These are phyloP conservation scores for Entomortierella beljakovae DNA, from an alignment of 192 early-diverging fungal species.

Conservation along the genomic window DNA sequence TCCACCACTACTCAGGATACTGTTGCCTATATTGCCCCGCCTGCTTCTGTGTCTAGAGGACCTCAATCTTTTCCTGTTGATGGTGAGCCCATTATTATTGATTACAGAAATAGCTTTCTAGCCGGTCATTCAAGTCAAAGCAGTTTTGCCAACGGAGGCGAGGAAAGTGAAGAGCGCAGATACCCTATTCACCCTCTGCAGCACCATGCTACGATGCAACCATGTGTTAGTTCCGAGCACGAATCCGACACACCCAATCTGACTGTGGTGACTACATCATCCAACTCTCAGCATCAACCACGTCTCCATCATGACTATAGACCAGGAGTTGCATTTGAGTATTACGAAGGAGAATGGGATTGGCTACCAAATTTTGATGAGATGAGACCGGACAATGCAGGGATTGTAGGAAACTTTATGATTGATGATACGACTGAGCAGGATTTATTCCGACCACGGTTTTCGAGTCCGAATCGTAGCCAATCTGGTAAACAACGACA, in stretches of 20 bases:
- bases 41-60: background rate
- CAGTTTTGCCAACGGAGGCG: background rate
- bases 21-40: background rate
- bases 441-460: slow-evolving; percentile 34
- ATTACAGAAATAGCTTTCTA: background rate
- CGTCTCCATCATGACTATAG: slow-evolving; percentile 30
- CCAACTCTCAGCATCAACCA: slow-evolving; percentile 8
- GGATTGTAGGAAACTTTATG: slow-evolving; percentile 53
- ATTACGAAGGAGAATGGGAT: slow-evolving; percentile 52
- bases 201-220: slow-evolving; percentile 39
- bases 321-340: slow-evolving; percentile 46
- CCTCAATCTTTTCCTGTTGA: background rate
- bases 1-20: background rate
- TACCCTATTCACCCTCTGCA: slow-evolving; percentile 11
- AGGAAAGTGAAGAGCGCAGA: too few species aligned
- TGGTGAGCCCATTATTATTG: background rate
- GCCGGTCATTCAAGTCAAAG: background rate
- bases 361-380: slow-evolving; percentile 54
- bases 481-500: too few species aligned
- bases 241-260: background rate
- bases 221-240: background rate
- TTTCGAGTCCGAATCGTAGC: background rate
- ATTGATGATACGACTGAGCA: slow-evolving; percentile 46
- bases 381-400: slow-evolving; percentile 40
- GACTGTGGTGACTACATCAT: background rate